Percentiles rank a stretch among this genome's conserved stretches.
These are phyloP conservation scores for Russula sp. DNA, from an alignment of 768 basidiomycete genomes.

Conservation along the genomic window DNA sequence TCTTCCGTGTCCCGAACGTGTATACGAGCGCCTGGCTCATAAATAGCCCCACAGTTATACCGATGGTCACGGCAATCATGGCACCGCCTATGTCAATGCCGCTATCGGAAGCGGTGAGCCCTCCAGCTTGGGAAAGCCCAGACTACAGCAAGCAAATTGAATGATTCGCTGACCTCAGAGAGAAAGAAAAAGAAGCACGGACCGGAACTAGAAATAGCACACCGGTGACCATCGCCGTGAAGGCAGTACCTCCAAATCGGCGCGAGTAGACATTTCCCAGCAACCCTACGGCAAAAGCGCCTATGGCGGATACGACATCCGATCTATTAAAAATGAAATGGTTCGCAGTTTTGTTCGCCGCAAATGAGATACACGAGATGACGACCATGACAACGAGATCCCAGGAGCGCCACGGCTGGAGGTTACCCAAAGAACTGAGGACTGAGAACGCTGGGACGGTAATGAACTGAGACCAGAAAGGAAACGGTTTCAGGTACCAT, in stretches of 20 bases:
- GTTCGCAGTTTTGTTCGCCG: slow-evolving; percentile 74
- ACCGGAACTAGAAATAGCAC: slow-evolving; percentile 83
- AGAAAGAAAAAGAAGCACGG: slow-evolving; percentile 35
- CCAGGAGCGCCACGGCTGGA: slow-evolving; percentile 67
- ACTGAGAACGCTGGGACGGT: slow-evolving; percentile 73
- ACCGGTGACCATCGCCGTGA: slow-evolving; percentile 88
- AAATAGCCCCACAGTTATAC: slow-evolving; percentile 83
- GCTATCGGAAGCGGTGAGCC: slow-evolving; percentile 76
- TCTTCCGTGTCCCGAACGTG: slow-evolving; percentile 75
- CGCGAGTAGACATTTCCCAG: slow-evolving; percentile 77
- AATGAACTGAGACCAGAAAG: slow-evolving; percentile 65
- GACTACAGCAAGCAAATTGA: slow-evolving; percentile 46
- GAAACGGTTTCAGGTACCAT: slow-evolving; percentile 80
- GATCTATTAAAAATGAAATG: slow-evolving; percentile 79
- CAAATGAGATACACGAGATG: slow-evolving; percentile 75
- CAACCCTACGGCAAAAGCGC: slow-evolving; percentile 73
- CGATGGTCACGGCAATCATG: slow-evolving; percentile 86
- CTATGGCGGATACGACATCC: slow-evolving; percentile 78
- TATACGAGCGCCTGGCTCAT: slow-evolving; percentile 84
- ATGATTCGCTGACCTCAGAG: slow-evolving; percentile 6
- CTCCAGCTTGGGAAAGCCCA: slow-evolving; percentile 79
- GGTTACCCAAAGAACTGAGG: slow-evolving; percentile 66
- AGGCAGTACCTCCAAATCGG: slow-evolving; percentile 78
- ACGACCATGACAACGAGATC: slow-evolving; percentile 78
- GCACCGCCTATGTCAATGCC: slow-evolving; percentile 81